These are phyloP conservation scores for Apiotrichum gracile DNA, from an alignment of 1,284 basidiomycete genomes.

Conservation along the genomic window DNA sequence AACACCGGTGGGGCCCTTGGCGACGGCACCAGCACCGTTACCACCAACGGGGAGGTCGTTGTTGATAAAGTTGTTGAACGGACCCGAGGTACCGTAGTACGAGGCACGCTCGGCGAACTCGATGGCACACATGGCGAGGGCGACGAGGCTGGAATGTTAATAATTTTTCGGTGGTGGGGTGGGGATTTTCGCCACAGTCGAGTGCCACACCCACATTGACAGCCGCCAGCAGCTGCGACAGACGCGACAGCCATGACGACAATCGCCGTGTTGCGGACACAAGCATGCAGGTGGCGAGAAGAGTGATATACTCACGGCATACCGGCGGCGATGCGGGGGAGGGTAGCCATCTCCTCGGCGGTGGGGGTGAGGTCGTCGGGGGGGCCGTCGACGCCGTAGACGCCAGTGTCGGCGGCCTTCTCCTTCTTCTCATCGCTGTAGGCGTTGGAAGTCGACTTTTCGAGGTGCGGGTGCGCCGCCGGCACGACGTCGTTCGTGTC, in stretches of 20 bases:
- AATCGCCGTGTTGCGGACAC: too few species aligned
- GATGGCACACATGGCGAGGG: slow-evolving; percentile 39
- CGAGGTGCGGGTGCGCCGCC: neutral
- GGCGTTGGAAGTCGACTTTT: neutral
- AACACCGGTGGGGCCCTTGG: slow-evolving; percentile 56
- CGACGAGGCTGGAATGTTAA: slow-evolving; percentile 5
- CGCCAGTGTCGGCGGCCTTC: too few species aligned
- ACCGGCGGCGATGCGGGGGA: slow-evolving; percentile 53
- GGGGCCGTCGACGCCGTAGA: neutral
- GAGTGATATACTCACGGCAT: slow-evolving; percentile 14
- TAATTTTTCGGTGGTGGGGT: neutral
- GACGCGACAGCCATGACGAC: too few species aligned
- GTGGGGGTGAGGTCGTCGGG: slow-evolving; percentile 50
- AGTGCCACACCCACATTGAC: neutral
- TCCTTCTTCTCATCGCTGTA: neutral
- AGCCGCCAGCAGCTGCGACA: neutral
- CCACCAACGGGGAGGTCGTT: slow-evolving; percentile 55
- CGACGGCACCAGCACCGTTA: slow-evolving; percentile 66
- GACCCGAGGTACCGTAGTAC: slow-evolving; percentile 8
- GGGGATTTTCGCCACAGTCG: too few species aligned
- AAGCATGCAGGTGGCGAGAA: neutral
- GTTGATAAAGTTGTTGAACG: slow-evolving; percentile 24
- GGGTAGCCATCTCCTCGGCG: slow-evolving; percentile 58
- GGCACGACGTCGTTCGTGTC: neutral
- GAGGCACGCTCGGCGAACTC: slow-evolving; percentile 40